Evolutionary conservation across 2,329 filamentous ascomycete species (phyloP), one percentile per base, ranked within the genome.

Genomic region (Lasiodiplodia hormozganensis): DNA sequence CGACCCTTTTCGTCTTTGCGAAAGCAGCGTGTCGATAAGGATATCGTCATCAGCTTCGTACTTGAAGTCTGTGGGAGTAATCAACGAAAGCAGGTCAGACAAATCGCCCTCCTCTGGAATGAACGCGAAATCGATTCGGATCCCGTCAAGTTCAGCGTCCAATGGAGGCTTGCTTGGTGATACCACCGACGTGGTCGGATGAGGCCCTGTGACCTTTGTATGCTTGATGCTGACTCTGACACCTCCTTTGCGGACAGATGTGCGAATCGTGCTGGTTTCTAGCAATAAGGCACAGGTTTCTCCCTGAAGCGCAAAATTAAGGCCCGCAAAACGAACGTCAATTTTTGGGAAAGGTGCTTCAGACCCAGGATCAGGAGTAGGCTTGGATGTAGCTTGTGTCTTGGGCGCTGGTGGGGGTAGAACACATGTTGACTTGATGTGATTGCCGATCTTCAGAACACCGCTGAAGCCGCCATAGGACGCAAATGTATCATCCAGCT

Each of bases 401-500:
- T 76, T 78, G 5, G 76, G 72, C 23, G 77, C 70, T 14, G 79
- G 77, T 53, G 74, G 76, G 60, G 75, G 81, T 76, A 71, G 74
- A 1, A 89, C 88, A n/a, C 88, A 86, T 69, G 88, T 91, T 0
- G 92, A 94, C 12, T 90, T 88, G 71, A 97, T 91, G 0, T 95
- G 97, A 69, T 88, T 92, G 70, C 94, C 92, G 77, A 97, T 87
- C 74, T 96, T 96, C 53, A 99, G 83, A 65, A 99, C 91, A 72
- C 94, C 93, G 77, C 94, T 97, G 53, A 99, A 83, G 0, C 96
- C 96, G 43, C 96, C 96, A 79, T 97, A 94, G 85, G 92, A 93
- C 68, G 89, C 88, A 69, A 98, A 89, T 0, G 92, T 92, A 74
- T 97, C 94, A 73, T 98, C 96, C 25, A 98, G 82, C 67, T 88